Evolutionary conservation across 2,329 filamentous ascomycete genomes (phyloP).

Genomic region (Sclerotinia nivalis): DNA sequence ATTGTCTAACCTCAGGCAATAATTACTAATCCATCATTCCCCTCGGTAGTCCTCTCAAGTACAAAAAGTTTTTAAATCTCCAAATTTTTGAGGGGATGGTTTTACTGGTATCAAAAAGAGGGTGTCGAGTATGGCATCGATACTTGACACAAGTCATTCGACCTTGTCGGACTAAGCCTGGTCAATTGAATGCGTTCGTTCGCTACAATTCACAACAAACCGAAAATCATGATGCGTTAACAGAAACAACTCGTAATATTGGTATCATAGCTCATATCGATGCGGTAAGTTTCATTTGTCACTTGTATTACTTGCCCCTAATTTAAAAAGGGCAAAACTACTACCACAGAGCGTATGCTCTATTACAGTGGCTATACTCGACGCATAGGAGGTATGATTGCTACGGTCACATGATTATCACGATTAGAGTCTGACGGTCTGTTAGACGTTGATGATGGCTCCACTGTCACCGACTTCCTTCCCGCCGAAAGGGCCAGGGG

Average conservation of each 20-base stretch:
- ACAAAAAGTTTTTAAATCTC: constrained; percentile 2
- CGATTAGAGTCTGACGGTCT: constrained; percentile 14
- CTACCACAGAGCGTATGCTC: constrained; percentile 98
- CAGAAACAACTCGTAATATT: constrained; percentile 78
- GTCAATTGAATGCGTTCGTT: constrained; percentile 20
- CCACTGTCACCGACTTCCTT: constrained; percentile 95
- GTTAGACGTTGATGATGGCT: constrained; percentile 87
- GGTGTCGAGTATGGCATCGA: constrained; percentile 37
- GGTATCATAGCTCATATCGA: constrained; percentile 99
- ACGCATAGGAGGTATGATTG: constrained; percentile 67
- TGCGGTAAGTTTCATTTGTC: constrained; percentile 55
- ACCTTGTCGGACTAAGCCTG: constrained; percentile 1
- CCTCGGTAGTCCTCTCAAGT: background rate
- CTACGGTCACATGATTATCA: constrained; percentile 2
- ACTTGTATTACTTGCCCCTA: constrained; percentile 14
- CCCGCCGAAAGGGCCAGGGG: constrained; percentile 88
- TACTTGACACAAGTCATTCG: constrained; percentile 24
- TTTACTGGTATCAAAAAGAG: constrained; percentile 31
- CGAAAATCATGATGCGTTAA: constrained; percentile 30
- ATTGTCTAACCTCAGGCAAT: background rate
- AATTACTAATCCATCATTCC: constrained; percentile 9
- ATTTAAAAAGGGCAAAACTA: constrained; percentile 77
- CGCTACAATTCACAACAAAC: constrained; percentile 30
- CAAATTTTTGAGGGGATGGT: constrained; percentile 35
- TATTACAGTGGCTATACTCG: constrained; percentile 91